Conservation (phyloP, 352 stramenopile genomes). For the Halophytophthora polymorphica region DNA sequence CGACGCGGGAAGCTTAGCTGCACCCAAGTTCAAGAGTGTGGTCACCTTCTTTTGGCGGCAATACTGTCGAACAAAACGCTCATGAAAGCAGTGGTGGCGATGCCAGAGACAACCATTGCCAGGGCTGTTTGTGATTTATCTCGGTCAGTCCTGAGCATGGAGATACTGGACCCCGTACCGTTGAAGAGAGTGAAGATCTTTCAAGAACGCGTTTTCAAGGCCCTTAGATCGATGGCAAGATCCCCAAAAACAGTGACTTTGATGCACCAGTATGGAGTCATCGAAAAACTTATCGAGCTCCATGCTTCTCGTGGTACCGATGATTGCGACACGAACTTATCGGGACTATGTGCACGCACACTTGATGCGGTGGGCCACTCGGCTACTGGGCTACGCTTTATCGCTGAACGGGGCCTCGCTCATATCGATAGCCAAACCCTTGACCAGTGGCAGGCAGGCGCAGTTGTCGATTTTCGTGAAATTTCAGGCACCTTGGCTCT, state of each 20-base stretch:
- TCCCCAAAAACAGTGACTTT: conserved; percentile 2
- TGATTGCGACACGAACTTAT: conserved; percentile 1
- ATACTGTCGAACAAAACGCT: conserved; percentile 13
- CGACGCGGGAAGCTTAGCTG: not conserved
- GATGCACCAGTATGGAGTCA: conserved; percentile 8
- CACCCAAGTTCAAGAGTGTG: not conserved
- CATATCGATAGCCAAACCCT: conserved; percentile 1
- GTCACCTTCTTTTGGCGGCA: conserved; percentile 7
- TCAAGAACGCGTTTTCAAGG: no score
- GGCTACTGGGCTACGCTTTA: conserved; percentile 2
- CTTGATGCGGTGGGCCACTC: conserved; percentile 6
- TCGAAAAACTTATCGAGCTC: conserved; percentile 8
- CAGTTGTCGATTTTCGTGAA: conserved; percentile 3
- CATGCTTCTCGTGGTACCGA: not conserved
- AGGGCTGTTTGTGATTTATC: conserved; percentile 11
- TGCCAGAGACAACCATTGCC: not conserved
- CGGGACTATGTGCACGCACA: not conserved
- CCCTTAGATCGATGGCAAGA: no score
- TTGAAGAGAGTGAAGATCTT: no score
- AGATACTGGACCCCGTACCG: no score
- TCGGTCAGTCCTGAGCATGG: not conserved
- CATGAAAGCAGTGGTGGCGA: not conserved
- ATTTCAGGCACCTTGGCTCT: conserved; percentile 11
- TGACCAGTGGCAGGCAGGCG: conserved; percentile 2
- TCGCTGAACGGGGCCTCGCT: not conserved